Evolutionary conservation across 164 flowering plant species (phyloP), one percentile per base, ranked within the genome.

Genomic region (Saururus chinensis): DNA sequence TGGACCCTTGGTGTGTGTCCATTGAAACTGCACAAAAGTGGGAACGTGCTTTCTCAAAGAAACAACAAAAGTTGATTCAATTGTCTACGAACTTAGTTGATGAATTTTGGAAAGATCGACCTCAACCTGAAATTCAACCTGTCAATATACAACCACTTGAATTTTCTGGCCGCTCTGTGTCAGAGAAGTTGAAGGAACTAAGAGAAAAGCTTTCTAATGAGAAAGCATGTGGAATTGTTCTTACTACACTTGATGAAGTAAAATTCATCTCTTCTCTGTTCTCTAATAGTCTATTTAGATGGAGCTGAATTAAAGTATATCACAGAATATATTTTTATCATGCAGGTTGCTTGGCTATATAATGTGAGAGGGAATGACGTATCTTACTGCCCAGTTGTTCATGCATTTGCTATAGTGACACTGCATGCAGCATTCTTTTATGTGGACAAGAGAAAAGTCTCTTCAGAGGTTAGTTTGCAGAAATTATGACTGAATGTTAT

Each of bases 311-410:
- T 58, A 37, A 4, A 37, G 4, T 14, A 17, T 37, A 58, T 19
- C 22, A n/a, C 23, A 24, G 42, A 17, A 16, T 14, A 20, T 40
- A 51, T 52, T 13, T 59, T 52, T 52, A 40, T 41, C 23, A 9
- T 76, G 59, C 81, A 93, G 99, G 97, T 95, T 74, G 99, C 96
- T 66, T 95, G 99, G 97, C 68, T 95, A 69, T 95, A 81, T 64
- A 95, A 91, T 67, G 68, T 95, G 41, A 95, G 97, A 40, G 99
- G 99, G 58, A 73, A 40, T 77, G 96, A 95, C 81, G 96, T 95
- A 26, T 66, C 93, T 25, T 91, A 95, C 66, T 75, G 76, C 72
- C 97, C 99, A 19, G 96, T 91, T 71, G 92, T 88, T 71, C 97
- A 91, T 81, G 87, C 97, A 59, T 91, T 76, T 81, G 93, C 95